Evolutionary conservation across 2,329 filamentous ascomycete species (phyloP).

Genomic region (Xylogone sp.): DNA sequence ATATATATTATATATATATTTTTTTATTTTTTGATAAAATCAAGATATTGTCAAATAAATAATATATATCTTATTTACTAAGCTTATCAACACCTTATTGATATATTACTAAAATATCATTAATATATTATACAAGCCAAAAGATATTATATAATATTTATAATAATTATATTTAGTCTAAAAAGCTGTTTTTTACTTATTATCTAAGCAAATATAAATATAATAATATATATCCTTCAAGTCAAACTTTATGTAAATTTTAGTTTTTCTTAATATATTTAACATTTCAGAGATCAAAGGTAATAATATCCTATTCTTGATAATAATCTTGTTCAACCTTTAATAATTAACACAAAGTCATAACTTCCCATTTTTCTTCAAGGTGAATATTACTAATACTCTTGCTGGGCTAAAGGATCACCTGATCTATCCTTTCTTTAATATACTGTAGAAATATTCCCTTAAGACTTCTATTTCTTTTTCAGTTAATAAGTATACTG

Average conservation of each 20-base stretch:
- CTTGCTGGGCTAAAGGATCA: constrained; percentile 12
- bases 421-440: constrained; percentile 16
- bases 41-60: constrained; percentile 28
- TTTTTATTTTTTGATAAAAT: constrained; percentile 20
- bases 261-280: constrained; percentile 16
- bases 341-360: constrained; percentile 33
- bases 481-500: constrained; percentile 11
- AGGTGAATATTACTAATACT: constrained; percentile 27
- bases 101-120: constrained; percentile 24
- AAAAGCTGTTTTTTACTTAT: constrained; percentile 33
- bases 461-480: constrained; percentile 11
- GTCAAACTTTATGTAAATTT: constrained; percentile 30
- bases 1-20: constrained; percentile 11
- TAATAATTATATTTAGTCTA: constrained; percentile 27
- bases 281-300: constrained; percentile 29
- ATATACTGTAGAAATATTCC: constrained; percentile 15
- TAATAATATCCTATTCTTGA: constrained; percentile 30
- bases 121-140: constrained; percentile 16
- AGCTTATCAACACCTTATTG: constrained; percentile 17
- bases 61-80: constrained; percentile 7
- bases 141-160: constrained; percentile 30
- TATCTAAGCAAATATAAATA: constrained; percentile 26
- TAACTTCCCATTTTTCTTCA: constrained; percentile 24
- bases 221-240: constrained; percentile 28
- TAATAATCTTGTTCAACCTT: constrained; percentile 29